Evolutionary conservation across 2,329 filamentous ascomycete genomes (phyloP).

Genomic region (Incumbomyces lentus): DNA sequence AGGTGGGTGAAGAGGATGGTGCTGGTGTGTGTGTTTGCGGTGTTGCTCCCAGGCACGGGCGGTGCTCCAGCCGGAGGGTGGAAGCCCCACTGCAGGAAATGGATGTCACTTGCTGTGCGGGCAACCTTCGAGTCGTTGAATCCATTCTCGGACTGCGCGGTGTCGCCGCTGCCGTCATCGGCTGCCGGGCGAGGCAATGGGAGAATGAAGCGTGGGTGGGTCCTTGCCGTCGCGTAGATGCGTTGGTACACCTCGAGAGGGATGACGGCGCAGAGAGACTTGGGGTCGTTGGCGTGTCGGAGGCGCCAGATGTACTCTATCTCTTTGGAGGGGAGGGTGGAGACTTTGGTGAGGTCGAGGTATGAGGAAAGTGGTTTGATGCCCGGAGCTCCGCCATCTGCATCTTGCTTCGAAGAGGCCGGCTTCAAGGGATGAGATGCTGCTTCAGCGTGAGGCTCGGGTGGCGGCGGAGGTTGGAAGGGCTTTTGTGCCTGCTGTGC

Average conservation of each 20-base stretch:
- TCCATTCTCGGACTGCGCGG: slow-evolving; percentile 23
- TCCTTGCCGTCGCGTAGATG: slow-evolving; percentile 61
- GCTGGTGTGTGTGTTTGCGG: slow-evolving; percentile 46
- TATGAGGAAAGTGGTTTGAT: slow-evolving; percentile 57
- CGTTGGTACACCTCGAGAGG: slow-evolving; percentile 61
- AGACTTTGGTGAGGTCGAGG: slow-evolving; percentile 71
- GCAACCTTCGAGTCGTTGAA: slow-evolving; percentile 22
- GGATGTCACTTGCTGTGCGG: slow-evolving; percentile 67
- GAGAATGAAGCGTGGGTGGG: slow-evolving; percentile 79
- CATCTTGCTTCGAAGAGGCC: slow-evolving; percentile 33
- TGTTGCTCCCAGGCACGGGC: slow-evolving; percentile 24
- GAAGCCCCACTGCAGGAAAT: slow-evolving; percentile 95
- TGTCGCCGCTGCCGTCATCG: slow-evolving; percentile 16
- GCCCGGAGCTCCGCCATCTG: slow-evolving; percentile 36
- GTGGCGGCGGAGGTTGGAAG: slow-evolving; percentile 25
- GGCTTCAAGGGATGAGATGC: slow-evolving; percentile 25
- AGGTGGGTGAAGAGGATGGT: slow-evolving; percentile 89
- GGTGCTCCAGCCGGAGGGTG: slow-evolving; percentile 44
- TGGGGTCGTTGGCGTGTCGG: slow-evolving; percentile 62
- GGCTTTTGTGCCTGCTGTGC: slow-evolving; percentile 24
- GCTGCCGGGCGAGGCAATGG: slow-evolving; percentile 52
- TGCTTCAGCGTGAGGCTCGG: slow-evolving; percentile 29
- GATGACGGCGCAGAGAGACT: slow-evolving; percentile 75
- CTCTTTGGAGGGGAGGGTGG: slow-evolving; percentile 63
- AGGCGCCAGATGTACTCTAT: slow-evolving; percentile 84